Conservation (phyloP, 1,284 basidiomycete species). For the Pseudozyma pruni region DNA sequence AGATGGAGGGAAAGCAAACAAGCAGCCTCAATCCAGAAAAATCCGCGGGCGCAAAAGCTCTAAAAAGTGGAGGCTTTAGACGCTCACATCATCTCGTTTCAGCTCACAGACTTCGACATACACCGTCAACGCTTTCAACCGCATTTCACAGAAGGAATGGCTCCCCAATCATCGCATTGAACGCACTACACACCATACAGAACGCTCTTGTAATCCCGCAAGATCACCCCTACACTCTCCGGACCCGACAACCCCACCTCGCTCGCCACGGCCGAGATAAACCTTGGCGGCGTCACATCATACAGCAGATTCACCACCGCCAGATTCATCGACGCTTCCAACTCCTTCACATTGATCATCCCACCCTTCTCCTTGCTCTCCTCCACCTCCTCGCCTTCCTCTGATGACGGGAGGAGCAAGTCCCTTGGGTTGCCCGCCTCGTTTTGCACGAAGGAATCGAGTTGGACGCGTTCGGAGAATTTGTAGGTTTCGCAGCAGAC, state of each 20-base stretch:
- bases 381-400: constrained; percentile 23
- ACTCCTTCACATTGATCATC: constrained; percentile 46
- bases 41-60: no score
- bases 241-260: constrained; percentile 66
- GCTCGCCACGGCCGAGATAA: constrained; percentile 62
- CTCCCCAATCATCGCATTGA: not conserved
- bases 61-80: constrained; percentile 7
- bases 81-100: no score
- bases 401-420: constrained; percentile 32
- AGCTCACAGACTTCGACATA: not conserved
- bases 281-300: constrained; percentile 65
- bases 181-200: constrained; percentile 54
- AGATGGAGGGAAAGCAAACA: not conserved
- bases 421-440: constrained; percentile 73
- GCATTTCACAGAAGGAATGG: no score
- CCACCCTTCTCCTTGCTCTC: constrained; percentile 12
- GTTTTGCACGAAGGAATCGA: constrained; percentile 95
- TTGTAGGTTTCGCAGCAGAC: constrained; percentile 99
- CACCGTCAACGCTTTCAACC: not conserved
- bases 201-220: constrained; percentile 67
- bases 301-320: constrained; percentile 63
- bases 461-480: constrained; percentile 89
- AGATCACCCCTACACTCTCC: constrained; percentile 65
- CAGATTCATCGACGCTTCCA: constrained; percentile 42
- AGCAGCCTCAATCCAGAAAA: no score